These are phyloP conservation scores for Flaveria robusta DNA, from an alignment of 129 eudicot genomes.

Conservation along the genomic window DNA sequence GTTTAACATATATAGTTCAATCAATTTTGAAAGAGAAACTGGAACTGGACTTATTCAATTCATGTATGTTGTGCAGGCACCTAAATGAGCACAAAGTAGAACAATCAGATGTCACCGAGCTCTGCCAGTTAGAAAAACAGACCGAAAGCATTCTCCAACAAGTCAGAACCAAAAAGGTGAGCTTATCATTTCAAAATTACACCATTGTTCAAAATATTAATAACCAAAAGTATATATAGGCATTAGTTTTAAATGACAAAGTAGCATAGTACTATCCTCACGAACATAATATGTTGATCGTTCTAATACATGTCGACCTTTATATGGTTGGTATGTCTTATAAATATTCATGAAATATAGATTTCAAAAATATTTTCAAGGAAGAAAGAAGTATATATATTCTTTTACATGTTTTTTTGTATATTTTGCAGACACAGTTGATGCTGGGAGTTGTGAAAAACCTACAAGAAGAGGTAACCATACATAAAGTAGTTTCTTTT, in stretches of 20 bases:
- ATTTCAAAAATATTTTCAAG: no score
- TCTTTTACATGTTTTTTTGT: no score
- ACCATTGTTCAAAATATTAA: no score
- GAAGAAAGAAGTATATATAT: no score
- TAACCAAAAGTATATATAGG: no score
- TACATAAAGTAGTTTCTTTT: not conserved
- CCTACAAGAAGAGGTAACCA: constrained; percentile 33
- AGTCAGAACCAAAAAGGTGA: constrained; percentile 29
- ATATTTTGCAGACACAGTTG: constrained; percentile 27
- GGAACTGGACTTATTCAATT: not conserved
- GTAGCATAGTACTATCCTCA: no score
- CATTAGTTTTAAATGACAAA: no score
- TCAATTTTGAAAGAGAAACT: constrained; percentile 1
- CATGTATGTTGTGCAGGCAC: constrained; percentile 25
- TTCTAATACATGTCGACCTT: no score
- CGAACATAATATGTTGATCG: no score
- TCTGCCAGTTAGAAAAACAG: constrained; percentile 29
- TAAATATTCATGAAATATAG: no score
- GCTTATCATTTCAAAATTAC: no score
- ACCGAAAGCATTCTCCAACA: constrained; percentile 15
- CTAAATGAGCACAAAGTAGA: constrained; percentile 29
- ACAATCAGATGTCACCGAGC: constrained; percentile 27
- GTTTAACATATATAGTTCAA: not conserved
- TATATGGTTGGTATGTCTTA: no score
- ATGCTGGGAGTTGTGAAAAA: constrained; percentile 29